Evolutionary conservation across 177 flowering plant species (phyloP).

Genomic region (Tripterygium wilfordii): DNA sequence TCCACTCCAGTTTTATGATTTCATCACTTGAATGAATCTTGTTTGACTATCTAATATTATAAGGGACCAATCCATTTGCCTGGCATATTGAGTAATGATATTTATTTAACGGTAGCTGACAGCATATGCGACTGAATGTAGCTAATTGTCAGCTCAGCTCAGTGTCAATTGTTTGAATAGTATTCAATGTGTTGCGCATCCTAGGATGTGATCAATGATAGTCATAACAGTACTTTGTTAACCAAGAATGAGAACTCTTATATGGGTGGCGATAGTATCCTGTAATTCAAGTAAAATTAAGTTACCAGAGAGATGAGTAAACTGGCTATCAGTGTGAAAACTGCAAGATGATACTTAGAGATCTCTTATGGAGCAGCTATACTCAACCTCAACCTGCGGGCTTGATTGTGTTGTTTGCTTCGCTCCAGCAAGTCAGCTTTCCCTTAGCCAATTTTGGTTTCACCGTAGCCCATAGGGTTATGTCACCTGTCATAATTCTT

Average conservation of each 20-base stretch:
- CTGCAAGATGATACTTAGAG: background rate
- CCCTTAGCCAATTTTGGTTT: constrained; percentile 22
- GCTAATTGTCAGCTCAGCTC: too few species aligned
- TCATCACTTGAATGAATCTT: background rate
- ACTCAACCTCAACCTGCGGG: constrained; percentile 29
- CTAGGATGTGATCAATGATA: too few species aligned
- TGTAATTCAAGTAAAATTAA: too few species aligned
- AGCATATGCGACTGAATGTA: too few species aligned
- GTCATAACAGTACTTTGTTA: too few species aligned
- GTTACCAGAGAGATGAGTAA: too few species aligned
- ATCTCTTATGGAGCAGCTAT: constrained; percentile 8
- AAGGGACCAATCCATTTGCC: background rate
- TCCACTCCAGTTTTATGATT: background rate
- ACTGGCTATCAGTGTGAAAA: background rate
- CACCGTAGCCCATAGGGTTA: constrained; percentile 23
- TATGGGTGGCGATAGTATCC: too few species aligned
- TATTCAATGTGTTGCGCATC: too few species aligned
- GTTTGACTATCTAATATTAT: background rate
- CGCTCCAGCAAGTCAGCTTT: constrained; percentile 36
- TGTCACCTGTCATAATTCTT: constrained; percentile 12
- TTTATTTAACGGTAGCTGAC: too few species aligned
- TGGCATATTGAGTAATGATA: too few species aligned
- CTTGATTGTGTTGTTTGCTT: constrained; percentile 33
- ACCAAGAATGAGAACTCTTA: too few species aligned
- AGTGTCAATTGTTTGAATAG: too few species aligned